Conservation (phyloP, 345 rosid species). For the Camelina hispida region DNA sequence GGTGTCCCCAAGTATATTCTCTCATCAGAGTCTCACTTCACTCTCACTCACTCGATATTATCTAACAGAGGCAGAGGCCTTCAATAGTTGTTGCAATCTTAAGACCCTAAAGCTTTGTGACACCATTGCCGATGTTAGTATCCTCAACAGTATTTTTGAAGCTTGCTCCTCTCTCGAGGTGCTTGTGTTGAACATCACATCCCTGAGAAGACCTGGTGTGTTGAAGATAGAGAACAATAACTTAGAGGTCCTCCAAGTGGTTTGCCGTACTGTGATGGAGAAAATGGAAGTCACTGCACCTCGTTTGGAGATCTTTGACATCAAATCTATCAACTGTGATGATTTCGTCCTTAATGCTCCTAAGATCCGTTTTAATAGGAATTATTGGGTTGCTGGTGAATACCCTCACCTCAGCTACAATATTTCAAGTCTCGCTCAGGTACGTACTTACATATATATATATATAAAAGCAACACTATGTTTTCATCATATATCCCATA, state of each 20-base stretch:
- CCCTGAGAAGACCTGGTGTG: background rate
- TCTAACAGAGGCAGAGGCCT: background rate
- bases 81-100: slow-evolving; percentile 13
- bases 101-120: slow-evolving; percentile 24
- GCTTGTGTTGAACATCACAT: slow-evolving; percentile 7
- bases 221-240: slow-evolving; percentile 33
- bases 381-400: background rate
- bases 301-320: slow-evolving; percentile 26
- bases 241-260: slow-evolving; percentile 22
- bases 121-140: background rate
- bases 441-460: background rate
- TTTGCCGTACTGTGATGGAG: background rate
- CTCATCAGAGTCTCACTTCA: slow-evolving; percentile 11
- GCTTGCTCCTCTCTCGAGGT: slow-evolving; percentile 36
- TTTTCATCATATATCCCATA: background rate
- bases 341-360: slow-evolving; percentile 20
- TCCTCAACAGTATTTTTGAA: background rate
- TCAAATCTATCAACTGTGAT: background rate
- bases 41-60: slow-evolving; percentile 14
- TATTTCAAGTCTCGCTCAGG: slow-evolving; percentile 28
- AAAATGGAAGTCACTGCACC: slow-evolving; percentile 2
- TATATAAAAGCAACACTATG: background rate
- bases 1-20: background rate
- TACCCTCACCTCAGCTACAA: slow-evolving; percentile 11
- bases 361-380: background rate